phyloP scores from a whole-genome alignment of 1,284 basidiomycete genomes.

The Entoloma clypeatum region DNA sequence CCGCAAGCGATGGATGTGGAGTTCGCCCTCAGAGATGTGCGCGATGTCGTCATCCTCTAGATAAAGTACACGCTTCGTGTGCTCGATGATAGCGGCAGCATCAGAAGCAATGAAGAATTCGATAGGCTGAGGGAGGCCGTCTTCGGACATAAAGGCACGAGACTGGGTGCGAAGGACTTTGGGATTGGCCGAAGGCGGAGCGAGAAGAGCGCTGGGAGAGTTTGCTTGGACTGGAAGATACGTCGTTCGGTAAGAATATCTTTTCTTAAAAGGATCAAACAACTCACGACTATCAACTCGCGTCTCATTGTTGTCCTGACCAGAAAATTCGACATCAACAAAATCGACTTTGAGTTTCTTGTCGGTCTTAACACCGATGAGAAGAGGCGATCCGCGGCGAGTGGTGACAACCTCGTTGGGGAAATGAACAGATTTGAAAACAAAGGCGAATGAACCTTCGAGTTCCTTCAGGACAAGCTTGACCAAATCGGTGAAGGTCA shows the following conservation, averaged over 20 bases:
- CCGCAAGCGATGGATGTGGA: slow-evolving; percentile 98
- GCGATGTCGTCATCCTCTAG: slow-evolving; percentile 99
- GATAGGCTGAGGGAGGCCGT: slow-evolving; percentile 97
- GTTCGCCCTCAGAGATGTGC: slow-evolving; percentile 94
- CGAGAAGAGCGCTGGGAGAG: slow-evolving; percentile 62
- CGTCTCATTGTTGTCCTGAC: slow-evolving; percentile 61
- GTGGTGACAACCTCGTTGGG: slow-evolving; percentile 96
- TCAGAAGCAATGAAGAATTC: slow-evolving; percentile 99
- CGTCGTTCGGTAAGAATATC: slow-evolving; percentile 1
- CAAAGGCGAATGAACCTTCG: slow-evolving; percentile 99
- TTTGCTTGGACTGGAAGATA: slow-evolving; percentile 41
- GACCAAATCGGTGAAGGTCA: slow-evolving; percentile 89
- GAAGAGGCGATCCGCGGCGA: slow-evolving; percentile 93
- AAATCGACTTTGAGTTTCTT: slow-evolving; percentile 99
- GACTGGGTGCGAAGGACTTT: slow-evolving; percentile 96
- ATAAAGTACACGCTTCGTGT: slow-evolving; percentile 98
- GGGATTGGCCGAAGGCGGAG: slow-evolving; percentile 67
- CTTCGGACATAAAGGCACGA: slow-evolving; percentile 97
- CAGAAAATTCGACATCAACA: slow-evolving; percentile 95
- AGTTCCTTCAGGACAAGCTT: slow-evolving; percentile 98
- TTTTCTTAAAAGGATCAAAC: not conserved
- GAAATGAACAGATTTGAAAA: slow-evolving; percentile 97
- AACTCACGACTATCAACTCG: slow-evolving; percentile 56
- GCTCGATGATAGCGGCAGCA: slow-evolving; percentile 94
- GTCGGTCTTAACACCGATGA: slow-evolving; percentile 99